Evolutionary conservation across 805 yeast species (phyloP).

Genomic region (Saccharomyces jurei): DNA sequence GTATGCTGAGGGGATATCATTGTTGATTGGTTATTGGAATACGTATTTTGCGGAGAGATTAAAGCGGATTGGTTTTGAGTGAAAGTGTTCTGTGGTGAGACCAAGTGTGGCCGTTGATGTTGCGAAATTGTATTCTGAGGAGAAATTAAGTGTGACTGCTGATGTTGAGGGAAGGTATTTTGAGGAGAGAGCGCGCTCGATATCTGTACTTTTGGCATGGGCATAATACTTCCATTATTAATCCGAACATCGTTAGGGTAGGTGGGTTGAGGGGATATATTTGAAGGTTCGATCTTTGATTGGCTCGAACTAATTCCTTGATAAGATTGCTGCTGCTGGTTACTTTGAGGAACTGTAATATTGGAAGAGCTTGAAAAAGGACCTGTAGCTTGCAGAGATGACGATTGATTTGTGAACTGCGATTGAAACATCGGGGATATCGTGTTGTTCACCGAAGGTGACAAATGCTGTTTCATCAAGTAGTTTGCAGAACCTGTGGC

Average conservation of each 20-base stretch:
- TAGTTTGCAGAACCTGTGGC: slow-evolving; percentile 31
- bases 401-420: slow-evolving; percentile 4
- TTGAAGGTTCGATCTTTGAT: slow-evolving; percentile 7
- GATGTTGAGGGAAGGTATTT: not conserved
- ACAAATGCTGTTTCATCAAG: slow-evolving; percentile 28
- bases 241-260: slow-evolving; percentile 1
- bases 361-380: slow-evolving; percentile 9
- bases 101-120: not conserved
- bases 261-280: slow-evolving; percentile 8
- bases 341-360: not conserved
- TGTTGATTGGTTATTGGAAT: not conserved
- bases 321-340: slow-evolving; percentile 1
- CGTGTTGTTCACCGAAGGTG: slow-evolving; percentile 10
- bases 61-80: not conserved
- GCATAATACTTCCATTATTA: slow-evolving; percentile 11
- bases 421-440: slow-evolving; percentile 9
- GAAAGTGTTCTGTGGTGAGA: not conserved
- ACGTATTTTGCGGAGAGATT: slow-evolving; percentile 2
- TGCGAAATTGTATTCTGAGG: not conserved
- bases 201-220: slow-evolving; percentile 1
- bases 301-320: not conserved
- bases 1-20: not conserved
- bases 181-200: not conserved
- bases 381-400: slow-evolving; percentile 13
- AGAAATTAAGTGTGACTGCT: not conserved